These are phyloP conservation scores for Trypethelium eluteriae DNA, from an alignment of 495 filamentous ascomycete species.

Conservation along the genomic window DNA sequence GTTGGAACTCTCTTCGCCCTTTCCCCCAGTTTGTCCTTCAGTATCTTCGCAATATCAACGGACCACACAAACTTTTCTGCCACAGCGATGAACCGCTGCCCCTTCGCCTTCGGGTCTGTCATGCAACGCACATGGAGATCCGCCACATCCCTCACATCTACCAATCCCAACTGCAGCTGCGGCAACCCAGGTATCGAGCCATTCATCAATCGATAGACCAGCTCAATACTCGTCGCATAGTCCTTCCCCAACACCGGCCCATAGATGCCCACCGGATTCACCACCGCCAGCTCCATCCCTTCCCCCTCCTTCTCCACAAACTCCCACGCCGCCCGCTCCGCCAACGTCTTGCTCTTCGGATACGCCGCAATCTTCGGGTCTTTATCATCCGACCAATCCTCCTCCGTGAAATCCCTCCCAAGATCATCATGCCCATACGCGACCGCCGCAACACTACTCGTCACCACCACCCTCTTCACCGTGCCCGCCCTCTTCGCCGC, in stretches of 20 bases:
- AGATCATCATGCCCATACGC: slow-evolving; percentile 14
- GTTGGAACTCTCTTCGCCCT: slow-evolving; percentile 22
- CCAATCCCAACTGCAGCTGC: slow-evolving; percentile 14
- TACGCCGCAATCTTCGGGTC: slow-evolving; percentile 14
- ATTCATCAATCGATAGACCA: slow-evolving; percentile 19
- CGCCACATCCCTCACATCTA: slow-evolving; percentile 25
- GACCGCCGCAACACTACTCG: slow-evolving; percentile 18
- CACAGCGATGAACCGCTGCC: slow-evolving; percentile 19
- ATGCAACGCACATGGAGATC: slow-evolving; percentile 21
- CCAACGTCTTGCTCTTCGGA: slow-evolving; percentile 23
- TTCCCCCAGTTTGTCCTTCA: slow-evolving; percentile 19
- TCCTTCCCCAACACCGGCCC: slow-evolving; percentile 20
- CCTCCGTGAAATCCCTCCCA: slow-evolving; percentile 18
- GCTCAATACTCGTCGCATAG: slow-evolving; percentile 16
- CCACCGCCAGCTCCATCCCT: slow-evolving; percentile 19
- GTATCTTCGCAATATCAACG: slow-evolving; percentile 15
- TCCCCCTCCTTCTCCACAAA: slow-evolving; percentile 18
- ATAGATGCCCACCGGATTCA: slow-evolving; percentile 20
- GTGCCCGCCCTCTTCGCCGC: slow-evolving; percentile 22
- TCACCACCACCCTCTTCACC: slow-evolving; percentile 23
- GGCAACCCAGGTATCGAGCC: slow-evolving; percentile 19
- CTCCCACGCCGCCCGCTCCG: slow-evolving; percentile 24
- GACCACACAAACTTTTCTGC: slow-evolving; percentile 13
- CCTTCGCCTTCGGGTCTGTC: slow-evolving; percentile 21
- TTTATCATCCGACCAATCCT: slow-evolving; percentile 19